Conservation (phyloP, 495 filamentous ascomycete species). For the Chaetomidium leptoderma region DNA sequence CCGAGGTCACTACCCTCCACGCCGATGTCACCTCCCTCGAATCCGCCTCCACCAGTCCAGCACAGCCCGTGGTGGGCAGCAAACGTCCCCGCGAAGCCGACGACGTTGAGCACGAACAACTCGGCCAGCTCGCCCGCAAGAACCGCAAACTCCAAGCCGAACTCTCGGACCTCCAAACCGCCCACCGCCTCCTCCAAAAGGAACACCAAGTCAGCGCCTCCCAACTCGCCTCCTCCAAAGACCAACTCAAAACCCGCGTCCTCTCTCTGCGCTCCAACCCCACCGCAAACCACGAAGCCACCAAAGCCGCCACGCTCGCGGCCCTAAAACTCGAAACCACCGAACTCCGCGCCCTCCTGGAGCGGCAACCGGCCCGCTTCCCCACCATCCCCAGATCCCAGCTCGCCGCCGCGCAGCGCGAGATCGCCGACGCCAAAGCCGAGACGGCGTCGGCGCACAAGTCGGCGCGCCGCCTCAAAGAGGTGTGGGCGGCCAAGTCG, state of each 20-base stretch:
- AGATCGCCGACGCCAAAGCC: conserved; percentile 66
- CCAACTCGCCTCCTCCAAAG: conserved; percentile 67
- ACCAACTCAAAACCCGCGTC: conserved; percentile 73
- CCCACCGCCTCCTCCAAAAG: conserved; percentile 60
- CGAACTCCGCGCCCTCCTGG: conserved; percentile 74
- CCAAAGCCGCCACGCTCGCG: conserved; percentile 72
- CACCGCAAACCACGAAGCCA: conserved; percentile 71
- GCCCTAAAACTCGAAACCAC: conserved; percentile 78
- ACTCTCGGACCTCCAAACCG: conserved; percentile 61
- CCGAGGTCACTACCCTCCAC: conserved; percentile 71
- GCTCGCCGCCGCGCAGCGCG: conserved; percentile 65
- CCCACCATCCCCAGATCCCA: conserved; percentile 68
- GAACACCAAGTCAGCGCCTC: conserved; percentile 68
- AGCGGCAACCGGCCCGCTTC: conserved; percentile 41
- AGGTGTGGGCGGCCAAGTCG: conserved; percentile 84
- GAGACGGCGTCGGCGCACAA: conserved; percentile 80
- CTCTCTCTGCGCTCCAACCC: conserved; percentile 87
- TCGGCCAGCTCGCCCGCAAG: conserved; percentile 79
- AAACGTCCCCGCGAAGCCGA: conserved; percentile 56
- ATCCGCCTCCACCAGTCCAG: conserved; percentile 29
- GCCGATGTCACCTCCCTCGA: conserved; percentile 66
- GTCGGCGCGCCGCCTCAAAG: conserved; percentile 73
- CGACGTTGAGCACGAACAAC: conserved; percentile 65
- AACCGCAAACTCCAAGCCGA: conserved; percentile 80
- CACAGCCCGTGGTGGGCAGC: conserved; percentile 38